Conservation (phyloP, 140 eudicot species). For the Cichorium intybus region DNA sequence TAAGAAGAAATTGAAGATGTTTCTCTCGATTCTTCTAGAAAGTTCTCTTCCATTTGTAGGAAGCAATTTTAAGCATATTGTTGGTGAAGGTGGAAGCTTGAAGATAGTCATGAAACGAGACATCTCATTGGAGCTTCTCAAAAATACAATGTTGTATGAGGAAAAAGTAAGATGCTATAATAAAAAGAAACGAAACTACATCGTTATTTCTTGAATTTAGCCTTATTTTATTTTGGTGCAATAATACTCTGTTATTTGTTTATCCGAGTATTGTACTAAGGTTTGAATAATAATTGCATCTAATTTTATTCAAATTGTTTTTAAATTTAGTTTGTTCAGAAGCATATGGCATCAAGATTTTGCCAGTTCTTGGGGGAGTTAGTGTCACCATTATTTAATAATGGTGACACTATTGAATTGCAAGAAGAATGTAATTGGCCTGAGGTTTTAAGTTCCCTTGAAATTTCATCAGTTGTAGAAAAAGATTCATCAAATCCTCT, state of each 20-base stretch:
- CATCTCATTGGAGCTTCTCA: constrained; percentile 60
- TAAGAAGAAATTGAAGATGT: constrained; percentile 64
- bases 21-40: constrained; percentile 53
- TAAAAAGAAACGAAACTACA: no score
- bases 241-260: constrained; percentile 6
- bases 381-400: constrained; percentile 42
- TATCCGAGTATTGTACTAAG: neutral
- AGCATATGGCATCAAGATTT: constrained; percentile 70
- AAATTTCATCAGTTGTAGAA: constrained; percentile 28
- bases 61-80: constrained; percentile 5
- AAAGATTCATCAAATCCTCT: constrained; percentile 1
- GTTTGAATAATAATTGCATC: neutral
- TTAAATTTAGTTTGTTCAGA: constrained; percentile 59
- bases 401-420: constrained; percentile 38
- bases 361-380: constrained; percentile 47
- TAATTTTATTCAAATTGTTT: constrained; percentile 22
- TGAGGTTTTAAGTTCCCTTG: constrained; percentile 38
- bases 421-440: constrained; percentile 56
- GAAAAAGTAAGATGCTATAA: constrained; percentile 57
- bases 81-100: constrained; percentile 13
- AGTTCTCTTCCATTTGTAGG: constrained; percentile 37
- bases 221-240: neutral
- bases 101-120: constrained; percentile 39
- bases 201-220: neutral
- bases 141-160: constrained; percentile 64